phyloP scores from a whole-genome alignment of 768 basidiomycete genomes.

The Cystofilobasidium ferigula region DNA sequence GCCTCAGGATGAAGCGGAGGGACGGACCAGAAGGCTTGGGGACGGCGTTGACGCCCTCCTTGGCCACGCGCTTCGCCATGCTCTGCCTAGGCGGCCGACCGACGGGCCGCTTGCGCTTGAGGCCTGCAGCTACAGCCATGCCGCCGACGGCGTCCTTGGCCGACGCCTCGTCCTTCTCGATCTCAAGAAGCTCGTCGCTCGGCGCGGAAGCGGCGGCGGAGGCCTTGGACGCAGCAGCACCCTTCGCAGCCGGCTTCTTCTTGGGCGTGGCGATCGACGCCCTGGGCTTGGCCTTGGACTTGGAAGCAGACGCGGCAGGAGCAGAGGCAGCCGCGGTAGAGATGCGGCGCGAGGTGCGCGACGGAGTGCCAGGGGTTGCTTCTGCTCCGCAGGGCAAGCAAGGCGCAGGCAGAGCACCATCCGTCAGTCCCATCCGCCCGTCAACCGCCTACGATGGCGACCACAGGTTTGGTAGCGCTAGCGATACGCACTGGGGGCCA shows the following conservation, averaged over 20 bases:
- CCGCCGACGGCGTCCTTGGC: neutral
- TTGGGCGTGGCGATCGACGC: neutral
- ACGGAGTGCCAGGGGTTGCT: neutral
- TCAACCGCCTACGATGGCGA: too few relatives aligned
- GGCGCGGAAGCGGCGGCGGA: neutral
- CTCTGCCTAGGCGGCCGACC: neutral
- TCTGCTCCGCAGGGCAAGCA: neutral
- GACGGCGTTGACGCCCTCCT: neutral
- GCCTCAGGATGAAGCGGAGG: too few relatives aligned
- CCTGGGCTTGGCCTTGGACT: neutral
- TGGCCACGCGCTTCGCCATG: neutral
- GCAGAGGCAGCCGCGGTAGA: neutral
- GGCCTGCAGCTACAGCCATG: neutral
- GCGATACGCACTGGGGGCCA: slow-evolving; percentile 3
- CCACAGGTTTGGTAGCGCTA: too few relatives aligned
- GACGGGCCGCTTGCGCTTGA: neutral
- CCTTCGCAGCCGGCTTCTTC: neutral
- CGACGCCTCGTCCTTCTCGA: neutral
- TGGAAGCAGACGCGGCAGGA: neutral
- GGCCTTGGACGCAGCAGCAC: neutral
- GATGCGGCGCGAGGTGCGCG: neutral
- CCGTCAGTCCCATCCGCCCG: too few relatives aligned
- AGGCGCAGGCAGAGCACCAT: neutral
- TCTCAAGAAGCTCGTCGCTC: neutral
- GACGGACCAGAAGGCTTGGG: neutral